Base-by-base conservation (phyloP, 192 early-diverging fungal genomes). In the Dissophora globulifera region DNA sequence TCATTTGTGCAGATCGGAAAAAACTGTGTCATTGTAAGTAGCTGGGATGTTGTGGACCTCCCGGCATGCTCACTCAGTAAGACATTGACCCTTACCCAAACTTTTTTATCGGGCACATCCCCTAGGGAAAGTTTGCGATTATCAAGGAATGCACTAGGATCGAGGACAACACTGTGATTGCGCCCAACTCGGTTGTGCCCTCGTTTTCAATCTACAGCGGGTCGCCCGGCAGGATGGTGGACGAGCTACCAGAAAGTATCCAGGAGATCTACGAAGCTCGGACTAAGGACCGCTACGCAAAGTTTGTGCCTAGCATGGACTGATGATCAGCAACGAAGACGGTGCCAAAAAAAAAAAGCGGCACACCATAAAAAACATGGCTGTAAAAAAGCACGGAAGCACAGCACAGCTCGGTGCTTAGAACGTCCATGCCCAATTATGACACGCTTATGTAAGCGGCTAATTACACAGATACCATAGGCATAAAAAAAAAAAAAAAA, bases 81-180 rank as follows among this genome's bases (percentile, higher is more conserved):
- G 38, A 40, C 13, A 40, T 40, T 13, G 38, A 10, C 38, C 7
- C 38, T 40, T 13, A 40, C 7, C 38, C 38, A 7, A 40, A 9
- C 12, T 45, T n/a, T 45, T 9, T n/a, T 56, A 42, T 43, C 55
- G 20, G 30, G 31, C 49, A 61, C 5, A 66, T 59, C 32, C 25
- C 48, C 31, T 55, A 93, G 93, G 94, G 95, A 2, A 84, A 93
- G 22, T 99, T 98, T 81, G 90, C 93, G 5, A 93, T 99, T 41
- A 96, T 99, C 45, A 99, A 98, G 78, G 96, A 99, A 61, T 94
- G 94, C 58, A 88, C 87, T 51, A 78, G 88, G 54, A 96, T 99
- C 43, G 90, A 93, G 45, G 96, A 99, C 65, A 90, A 90, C 55
- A 88, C 95, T 1, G 92, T 99, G 0, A 88, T 99, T 47, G 88